Base-by-base conservation (phyloP, 441 rosid species). In the Pelargonium australe region DNA sequence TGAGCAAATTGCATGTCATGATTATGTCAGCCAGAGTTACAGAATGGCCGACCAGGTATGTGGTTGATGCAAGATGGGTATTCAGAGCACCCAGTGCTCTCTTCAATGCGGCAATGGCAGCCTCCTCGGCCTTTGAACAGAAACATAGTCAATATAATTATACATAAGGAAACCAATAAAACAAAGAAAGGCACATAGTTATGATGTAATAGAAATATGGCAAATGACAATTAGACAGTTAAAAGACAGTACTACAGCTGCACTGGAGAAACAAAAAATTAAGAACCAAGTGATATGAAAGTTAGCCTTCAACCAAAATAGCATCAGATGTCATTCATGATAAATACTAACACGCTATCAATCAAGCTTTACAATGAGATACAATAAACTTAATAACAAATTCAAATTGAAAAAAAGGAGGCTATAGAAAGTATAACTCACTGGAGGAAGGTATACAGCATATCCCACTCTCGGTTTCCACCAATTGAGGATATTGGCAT, bases 21-120 rank as follows among this genome's bases (percentile, higher is more conserved):
- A 90, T 61, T 19, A 95, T 84, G 74, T 95, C 99, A 55, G 97
- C 99, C 75, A 95, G 85, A 17, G 89, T 90, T 20, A 95, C 83
- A 6, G 87, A 81, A 66, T 95, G 87, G 25, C 97, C 96, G 47
- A 90, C 97, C 80, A 94, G 79, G 83, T 71, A 91, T 0, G 97
- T 91, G 78, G 83, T 87, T 68, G 89, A 83, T 58, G 92, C 80
- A 78, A 89, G 86, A 76, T 91, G 82, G 2, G 79, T 69, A 79
- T 89, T 87, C 78, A 92, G 65, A 69, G 97, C 97, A 45, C 49
- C 94, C 40, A 95, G 80, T 0, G 81, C 90, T 81, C 99, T 89
- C 87, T 86, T 92, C 82, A 90, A 63, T 8, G 86, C 80, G 77
- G 95, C 68, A 73, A 95, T 69, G 1, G 85, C 75, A 16, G 83